Conservation (phyloP, 768 basidiomycete genomes). For the Leucogyrophana mollusca region DNA sequence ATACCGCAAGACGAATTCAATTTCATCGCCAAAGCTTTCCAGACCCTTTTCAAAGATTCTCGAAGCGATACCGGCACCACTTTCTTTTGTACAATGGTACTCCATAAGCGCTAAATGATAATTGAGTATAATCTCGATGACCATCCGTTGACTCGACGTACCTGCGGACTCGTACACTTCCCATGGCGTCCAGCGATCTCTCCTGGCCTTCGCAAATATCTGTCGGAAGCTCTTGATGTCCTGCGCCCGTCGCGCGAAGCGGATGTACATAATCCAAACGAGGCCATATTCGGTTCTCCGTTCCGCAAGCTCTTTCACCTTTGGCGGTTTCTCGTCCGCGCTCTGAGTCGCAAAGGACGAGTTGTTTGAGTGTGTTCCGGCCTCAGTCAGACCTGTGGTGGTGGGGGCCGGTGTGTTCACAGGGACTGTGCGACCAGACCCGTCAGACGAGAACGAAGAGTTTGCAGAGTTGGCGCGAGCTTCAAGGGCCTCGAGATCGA, state of each 20-base stretch:
- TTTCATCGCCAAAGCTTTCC: slow-evolving; percentile 77
- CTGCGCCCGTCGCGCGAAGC: slow-evolving; percentile 86
- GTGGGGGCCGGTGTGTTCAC: slow-evolving; percentile 18
- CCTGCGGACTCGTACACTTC: slow-evolving; percentile 93
- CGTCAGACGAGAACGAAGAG: slow-evolving; percentile 38
- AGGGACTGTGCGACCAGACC: slow-evolving; percentile 23
- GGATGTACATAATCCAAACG: slow-evolving; percentile 89
- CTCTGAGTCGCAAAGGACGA: slow-evolving; percentile 50
- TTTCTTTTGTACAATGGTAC: slow-evolving; percentile 84
- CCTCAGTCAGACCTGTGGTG: slow-evolving; percentile 19
- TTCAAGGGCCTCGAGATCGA: slow-evolving; percentile 63
- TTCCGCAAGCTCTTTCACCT: slow-evolving; percentile 51
- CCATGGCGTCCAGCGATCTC: slow-evolving; percentile 79
- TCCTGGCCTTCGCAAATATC: slow-evolving; percentile 81
- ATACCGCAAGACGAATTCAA: slow-evolving; percentile 85
- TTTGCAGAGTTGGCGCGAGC: slow-evolving; percentile 37
- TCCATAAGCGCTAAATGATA: slow-evolving; percentile 80
- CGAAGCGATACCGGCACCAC: slow-evolving; percentile 69
- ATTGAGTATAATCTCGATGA: slow-evolving; percentile 5
- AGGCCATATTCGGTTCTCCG: slow-evolving; percentile 71
- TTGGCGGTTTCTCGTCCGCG: slow-evolving; percentile 52
- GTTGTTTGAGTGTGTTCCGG: slow-evolving; percentile 36
- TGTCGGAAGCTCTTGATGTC: slow-evolving; percentile 76
- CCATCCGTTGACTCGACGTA: slow-evolving; percentile 25
- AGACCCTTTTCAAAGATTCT: slow-evolving; percentile 94